These are phyloP conservation scores for Setaria italica DNA, from an alignment of 202 grass and related monocot species.

Conservation along the genomic window DNA sequence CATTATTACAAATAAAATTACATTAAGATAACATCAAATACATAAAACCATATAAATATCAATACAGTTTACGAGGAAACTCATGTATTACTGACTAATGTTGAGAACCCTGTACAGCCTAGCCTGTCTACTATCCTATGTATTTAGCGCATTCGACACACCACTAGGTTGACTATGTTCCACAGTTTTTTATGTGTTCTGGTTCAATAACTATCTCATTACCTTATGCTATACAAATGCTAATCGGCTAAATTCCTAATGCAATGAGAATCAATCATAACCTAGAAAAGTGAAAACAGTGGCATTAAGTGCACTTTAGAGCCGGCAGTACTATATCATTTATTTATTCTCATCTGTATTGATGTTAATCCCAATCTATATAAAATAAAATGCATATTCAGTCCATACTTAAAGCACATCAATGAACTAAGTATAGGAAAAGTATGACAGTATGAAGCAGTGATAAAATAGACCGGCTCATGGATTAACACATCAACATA, in stretches of 20 bases:
- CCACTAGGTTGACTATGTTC: neutral
- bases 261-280: neutral
- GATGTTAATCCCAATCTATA: neutral
- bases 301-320: slow-evolving; percentile 19
- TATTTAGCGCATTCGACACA: neutral
- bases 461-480: neutral
- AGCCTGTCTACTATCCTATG: neutral
- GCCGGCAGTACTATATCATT: slow-evolving; percentile 10
- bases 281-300: slow-evolving; percentile 16
- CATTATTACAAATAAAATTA: neutral
- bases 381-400: slow-evolving; percentile 24
- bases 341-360: slow-evolving; percentile 21
- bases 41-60: neutral
- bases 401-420: slow-evolving; percentile 18
- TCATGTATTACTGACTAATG: neutral
- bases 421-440: neutral
- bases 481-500: slow-evolving; percentile 4
- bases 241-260: neutral
- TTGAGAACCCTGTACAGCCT: neutral
- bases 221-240: slow-evolving; percentile 13
- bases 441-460: neutral
- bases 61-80: slow-evolving; percentile 9
- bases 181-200: neutral
- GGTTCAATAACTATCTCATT: slow-evolving; percentile 5
- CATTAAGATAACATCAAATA: slow-evolving; percentile 12